These are phyloP conservation scores for Scutellaria galericulata DNA, from an alignment of 257 asterid species.

Conservation along the genomic window DNA sequence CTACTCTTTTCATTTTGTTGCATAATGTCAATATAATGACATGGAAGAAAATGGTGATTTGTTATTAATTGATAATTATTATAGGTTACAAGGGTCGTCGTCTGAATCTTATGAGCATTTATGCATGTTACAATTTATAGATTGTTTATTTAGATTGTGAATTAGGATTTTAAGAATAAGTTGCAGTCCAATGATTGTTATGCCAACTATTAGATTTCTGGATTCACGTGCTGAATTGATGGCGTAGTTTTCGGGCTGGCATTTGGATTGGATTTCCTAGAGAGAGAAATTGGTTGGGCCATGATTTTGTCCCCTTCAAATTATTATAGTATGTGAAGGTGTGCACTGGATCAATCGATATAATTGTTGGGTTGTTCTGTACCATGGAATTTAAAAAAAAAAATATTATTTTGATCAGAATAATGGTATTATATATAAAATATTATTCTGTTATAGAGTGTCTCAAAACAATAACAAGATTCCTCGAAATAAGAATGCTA, in stretches of 20 bases:
- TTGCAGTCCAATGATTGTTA: slow-evolving; percentile 9
- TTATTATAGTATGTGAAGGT: too few species aligned
- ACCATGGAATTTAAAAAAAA: too few species aligned
- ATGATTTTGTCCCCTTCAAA: background rate
- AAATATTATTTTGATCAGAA: too few species aligned
- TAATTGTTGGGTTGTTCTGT: too few species aligned
- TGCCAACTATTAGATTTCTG: slow-evolving; percentile 14
- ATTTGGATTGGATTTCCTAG: background rate
- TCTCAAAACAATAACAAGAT: background rate
- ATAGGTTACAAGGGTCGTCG: too few species aligned
- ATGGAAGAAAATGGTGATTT: background rate
- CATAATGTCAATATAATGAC: background rate
- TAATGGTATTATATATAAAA: too few species aligned
- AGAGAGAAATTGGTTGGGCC: background rate
- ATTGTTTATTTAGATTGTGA: background rate
- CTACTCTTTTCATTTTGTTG: background rate
- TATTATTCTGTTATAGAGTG: too few species aligned
- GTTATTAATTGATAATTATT: too few species aligned
- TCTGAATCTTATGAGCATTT: too few species aligned
- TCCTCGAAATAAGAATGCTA: background rate
- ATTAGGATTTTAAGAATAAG: background rate
- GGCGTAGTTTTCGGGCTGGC: background rate
- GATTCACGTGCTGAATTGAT: slow-evolving; percentile 4
- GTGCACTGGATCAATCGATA: too few species aligned
- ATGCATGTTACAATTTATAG: background rate